Conservation (phyloP, 352 stramenopile species). For the Globisporangium uncinulatum region DNA sequence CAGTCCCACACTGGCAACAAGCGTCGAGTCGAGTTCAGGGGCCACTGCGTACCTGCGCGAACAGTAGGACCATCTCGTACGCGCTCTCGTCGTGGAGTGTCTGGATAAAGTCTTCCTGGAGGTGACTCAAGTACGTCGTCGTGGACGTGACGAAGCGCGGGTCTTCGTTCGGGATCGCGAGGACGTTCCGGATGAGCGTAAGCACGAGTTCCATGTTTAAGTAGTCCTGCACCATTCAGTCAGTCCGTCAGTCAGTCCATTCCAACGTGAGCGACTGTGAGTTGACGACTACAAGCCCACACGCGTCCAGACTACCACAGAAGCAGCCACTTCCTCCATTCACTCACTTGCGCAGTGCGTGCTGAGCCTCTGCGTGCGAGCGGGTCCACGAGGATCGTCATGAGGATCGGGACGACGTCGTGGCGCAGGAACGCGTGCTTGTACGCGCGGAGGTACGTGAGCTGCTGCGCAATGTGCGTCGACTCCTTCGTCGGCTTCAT, state of each 20-base stretch:
- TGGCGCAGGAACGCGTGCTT: slow-evolving; percentile 80
- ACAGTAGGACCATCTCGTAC: slow-evolving; percentile 85
- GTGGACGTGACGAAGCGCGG: slow-evolving; percentile 72
- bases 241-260: too few species aligned
- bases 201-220: slow-evolving; percentile 86
- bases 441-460: slow-evolving; percentile 78
- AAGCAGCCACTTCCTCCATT: background rate
- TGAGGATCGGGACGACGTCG: slow-evolving; percentile 71
- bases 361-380: slow-evolving; percentile 55
- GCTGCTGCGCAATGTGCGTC: slow-evolving; percentile 71
- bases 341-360: slow-evolving; percentile 37
- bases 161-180: slow-evolving; percentile 82
- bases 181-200: slow-evolving; percentile 77
- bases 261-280: background rate
- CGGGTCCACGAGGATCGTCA: slow-evolving; percentile 81
- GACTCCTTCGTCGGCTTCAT: slow-evolving; percentile 81
- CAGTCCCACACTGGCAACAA: too few species aligned
- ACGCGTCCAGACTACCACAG: background rate
- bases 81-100: slow-evolving; percentile 78
- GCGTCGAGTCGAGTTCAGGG: background rate
- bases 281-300: background rate
- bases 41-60: slow-evolving; percentile 37
- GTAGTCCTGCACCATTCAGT: slow-evolving; percentile 37
- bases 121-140: slow-evolving; percentile 64
- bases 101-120: slow-evolving; percentile 79